Conservation (phyloP, 345 rosid species). For the Arabis hirsuta region DNA sequence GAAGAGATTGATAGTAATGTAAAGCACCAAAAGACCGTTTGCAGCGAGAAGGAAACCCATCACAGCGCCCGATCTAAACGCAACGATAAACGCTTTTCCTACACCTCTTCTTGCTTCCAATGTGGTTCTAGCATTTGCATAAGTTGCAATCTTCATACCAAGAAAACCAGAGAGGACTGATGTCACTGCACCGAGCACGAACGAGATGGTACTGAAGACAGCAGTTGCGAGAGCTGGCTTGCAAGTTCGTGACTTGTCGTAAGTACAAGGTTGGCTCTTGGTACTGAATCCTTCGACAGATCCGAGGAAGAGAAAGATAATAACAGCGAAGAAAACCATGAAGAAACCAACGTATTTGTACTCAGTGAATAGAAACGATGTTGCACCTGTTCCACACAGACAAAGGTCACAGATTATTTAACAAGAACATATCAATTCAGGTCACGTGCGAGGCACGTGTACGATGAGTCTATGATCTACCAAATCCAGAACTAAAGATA, state of each 20-base stretch:
- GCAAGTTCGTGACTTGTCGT: conserved; percentile 57
- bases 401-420: background rate
- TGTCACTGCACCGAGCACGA: conserved; percentile 74
- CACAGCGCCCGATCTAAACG: conserved; percentile 75
- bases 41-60: conserved; percentile 84
- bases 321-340: conserved; percentile 60
- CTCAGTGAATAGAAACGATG: conserved; percentile 67
- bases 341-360: conserved; percentile 65
- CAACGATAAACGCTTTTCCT: conserved; percentile 80
- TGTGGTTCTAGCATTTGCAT: conserved; percentile 90
- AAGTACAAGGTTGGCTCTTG: conserved; percentile 67
- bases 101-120: conserved; percentile 90
- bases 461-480: background rate
- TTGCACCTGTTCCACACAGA: conserved; percentile 54
- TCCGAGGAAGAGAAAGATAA: conserved; percentile 70
- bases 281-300: conserved; percentile 77
- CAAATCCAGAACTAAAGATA: conserved; percentile 2
- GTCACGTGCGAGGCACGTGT: conserved; percentile 8
- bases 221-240: conserved; percentile 92
- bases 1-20: conserved; percentile 61
- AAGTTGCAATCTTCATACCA: conserved; percentile 94
- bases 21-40: conserved; percentile 69
- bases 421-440: too few relatives aligned
- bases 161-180: conserved; percentile 87
- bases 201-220: conserved; percentile 73